A percentile compares a stretch with the other conserved stretches of the same genome.
Evolutionary conservation across 2,329 filamentous ascomycete species (phyloP).

Genomic region (Beauveria scarabaeidicola): DNA sequence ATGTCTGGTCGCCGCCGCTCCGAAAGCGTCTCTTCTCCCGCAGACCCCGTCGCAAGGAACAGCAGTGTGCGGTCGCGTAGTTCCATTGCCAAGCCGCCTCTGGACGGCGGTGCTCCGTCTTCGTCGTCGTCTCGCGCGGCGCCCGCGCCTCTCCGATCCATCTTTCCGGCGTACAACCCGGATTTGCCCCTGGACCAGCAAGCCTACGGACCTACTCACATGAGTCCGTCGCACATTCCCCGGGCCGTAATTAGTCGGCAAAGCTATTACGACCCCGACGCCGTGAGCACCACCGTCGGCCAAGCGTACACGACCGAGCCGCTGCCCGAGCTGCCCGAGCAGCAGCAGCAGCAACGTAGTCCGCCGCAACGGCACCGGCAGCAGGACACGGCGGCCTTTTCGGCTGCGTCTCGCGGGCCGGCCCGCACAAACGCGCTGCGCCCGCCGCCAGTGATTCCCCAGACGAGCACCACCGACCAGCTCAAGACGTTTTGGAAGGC

Average conservation of each 20-base stretch:
- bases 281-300: not conserved
- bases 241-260: conserved; percentile 56
- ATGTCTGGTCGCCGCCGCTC: conserved; percentile 37
- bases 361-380: not conserved
- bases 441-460: conserved; percentile 37
- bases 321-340: conserved; percentile 7
- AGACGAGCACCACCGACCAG: conserved; percentile 50
- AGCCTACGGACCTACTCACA: conserved; percentile 59
- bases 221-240: conserved; percentile 55
- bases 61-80: conserved; percentile 42
- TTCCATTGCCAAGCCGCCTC: conserved; percentile 49
- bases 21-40: conserved; percentile 43
- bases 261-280: conserved; percentile 36
- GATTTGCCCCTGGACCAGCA: conserved; percentile 58
- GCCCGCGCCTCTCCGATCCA: conserved; percentile 50
- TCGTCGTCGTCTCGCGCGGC: conserved; percentile 18
- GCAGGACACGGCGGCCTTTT: not conserved
- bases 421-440: conserved; percentile 17
- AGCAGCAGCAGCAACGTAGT: not conserved
- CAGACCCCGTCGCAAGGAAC: conserved; percentile 39
- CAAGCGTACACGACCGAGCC: conserved; percentile 7
- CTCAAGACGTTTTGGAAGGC: conserved; percentile 61
- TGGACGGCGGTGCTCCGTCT: conserved; percentile 22
- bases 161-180: conserved; percentile 69
- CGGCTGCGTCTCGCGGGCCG: not conserved